Conservation (phyloP, 1,139 yeast species). For the Pichia sp. region DNA sequence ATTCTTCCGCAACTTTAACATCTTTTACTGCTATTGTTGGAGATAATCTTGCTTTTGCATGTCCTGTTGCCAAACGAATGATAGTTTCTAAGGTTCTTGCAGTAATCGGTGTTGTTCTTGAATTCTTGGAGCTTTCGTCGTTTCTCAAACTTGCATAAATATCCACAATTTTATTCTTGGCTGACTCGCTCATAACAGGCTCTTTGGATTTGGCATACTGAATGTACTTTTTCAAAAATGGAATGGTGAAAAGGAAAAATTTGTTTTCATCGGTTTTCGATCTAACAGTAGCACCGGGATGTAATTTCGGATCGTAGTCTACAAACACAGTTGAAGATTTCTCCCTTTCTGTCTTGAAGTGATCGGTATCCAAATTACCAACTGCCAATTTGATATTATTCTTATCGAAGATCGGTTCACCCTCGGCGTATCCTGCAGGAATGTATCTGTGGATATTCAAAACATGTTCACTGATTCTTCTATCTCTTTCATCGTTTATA, state of each 20-base stretch:
- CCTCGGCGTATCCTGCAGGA: constrained; percentile 86
- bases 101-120: constrained; percentile 91
- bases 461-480: constrained; percentile 90
- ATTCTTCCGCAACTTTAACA: constrained; percentile 79
- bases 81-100: constrained; percentile 96
- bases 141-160: constrained; percentile 80
- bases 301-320: constrained; percentile 73
- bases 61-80: constrained; percentile 93
- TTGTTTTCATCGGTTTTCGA: constrained; percentile 24
- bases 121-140: constrained; percentile 65
- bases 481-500: constrained; percentile 75
- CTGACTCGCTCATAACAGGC: constrained; percentile 74
- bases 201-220: constrained; percentile 90
- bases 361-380: constrained; percentile 39
- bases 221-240: constrained; percentile 83
- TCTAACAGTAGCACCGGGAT: constrained; percentile 55
- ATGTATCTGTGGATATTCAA: constrained; percentile 86
- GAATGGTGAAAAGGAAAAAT: constrained; percentile 66
- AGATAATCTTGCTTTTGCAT: constrained; percentile 87
- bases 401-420: constrained; percentile 86
- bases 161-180: constrained; percentile 73
- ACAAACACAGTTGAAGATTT: constrained; percentile 10
- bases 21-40: constrained; percentile 67
- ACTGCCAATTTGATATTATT: constrained; percentile 66
- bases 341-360: constrained; percentile 4